Evolutionary conservation across 164 flowering plant species (phyloP).

Genomic region (Piper longum): DNA sequence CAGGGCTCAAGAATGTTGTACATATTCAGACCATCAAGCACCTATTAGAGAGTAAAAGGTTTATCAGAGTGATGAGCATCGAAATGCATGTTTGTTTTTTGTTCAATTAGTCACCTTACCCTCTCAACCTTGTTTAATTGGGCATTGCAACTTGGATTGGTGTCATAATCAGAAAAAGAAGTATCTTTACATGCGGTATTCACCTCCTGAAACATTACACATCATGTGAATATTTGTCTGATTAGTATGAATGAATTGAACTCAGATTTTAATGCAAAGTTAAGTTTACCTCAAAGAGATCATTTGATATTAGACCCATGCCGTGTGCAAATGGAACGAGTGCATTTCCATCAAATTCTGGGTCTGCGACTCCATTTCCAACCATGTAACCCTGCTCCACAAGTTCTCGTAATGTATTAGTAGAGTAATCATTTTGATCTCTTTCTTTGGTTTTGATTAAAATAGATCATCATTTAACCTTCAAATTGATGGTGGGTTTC

Average conservation of each 20-base stretch:
- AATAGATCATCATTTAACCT: constrained; percentile 29
- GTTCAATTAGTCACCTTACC: constrained; percentile 17
- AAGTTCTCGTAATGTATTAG: constrained; percentile 1
- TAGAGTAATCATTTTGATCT: too few relatives aligned
- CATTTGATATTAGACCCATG: constrained; percentile 80
- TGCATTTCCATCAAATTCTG: constrained; percentile 61
- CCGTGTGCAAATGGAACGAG: constrained; percentile 89
- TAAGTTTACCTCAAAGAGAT: constrained; percentile 37
- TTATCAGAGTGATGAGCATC: too few relatives aligned
- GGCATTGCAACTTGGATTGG: constrained; percentile 23
- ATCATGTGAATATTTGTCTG: too few relatives aligned
- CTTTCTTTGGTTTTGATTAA: neutral
- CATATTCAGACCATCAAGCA: constrained; percentile 41
- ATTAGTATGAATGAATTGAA: too few relatives aligned
- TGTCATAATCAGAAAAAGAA: constrained; percentile 22
- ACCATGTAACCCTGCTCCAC: constrained; percentile 57
- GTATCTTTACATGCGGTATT: constrained; percentile 39
- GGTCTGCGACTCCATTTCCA: constrained; percentile 74
- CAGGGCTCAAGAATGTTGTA: constrained; percentile 85
- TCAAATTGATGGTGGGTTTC: constrained; percentile 59
- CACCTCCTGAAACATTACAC: constrained; percentile 22
- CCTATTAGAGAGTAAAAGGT: constrained; percentile 20
- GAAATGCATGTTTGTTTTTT: too few relatives aligned
- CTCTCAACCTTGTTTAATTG: constrained; percentile 41
- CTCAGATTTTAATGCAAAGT: too few relatives aligned